Conservation (phyloP, 2,329 filamentous ascomycete genomes). For the Talaromyces sp. region DNA sequence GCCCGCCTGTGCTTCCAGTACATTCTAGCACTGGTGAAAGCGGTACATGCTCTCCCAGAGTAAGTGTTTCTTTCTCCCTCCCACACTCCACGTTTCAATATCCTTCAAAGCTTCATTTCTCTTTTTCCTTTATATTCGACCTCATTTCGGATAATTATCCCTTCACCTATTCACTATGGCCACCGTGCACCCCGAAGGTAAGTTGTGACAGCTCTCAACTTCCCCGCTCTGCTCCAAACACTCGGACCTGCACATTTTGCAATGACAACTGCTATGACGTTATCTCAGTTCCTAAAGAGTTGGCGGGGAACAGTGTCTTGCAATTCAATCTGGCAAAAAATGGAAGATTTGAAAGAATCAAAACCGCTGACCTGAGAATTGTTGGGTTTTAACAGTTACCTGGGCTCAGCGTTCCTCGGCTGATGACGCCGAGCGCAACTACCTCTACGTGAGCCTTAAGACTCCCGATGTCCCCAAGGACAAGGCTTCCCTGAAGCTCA, state of each 20-base stretch:
- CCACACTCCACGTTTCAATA: slow-evolving; percentile 16
- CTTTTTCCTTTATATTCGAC: slow-evolving; percentile 9
- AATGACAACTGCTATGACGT: slow-evolving; percentile 17
- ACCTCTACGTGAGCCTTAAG: slow-evolving; percentile 88
- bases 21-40: slow-evolving; percentile 37
- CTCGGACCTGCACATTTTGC: slow-evolving; percentile 26
- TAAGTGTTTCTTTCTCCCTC: slow-evolving; percentile 23
- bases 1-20: slow-evolving; percentile 40
- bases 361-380: slow-evolving; percentile 13
- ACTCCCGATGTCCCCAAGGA: slow-evolving; percentile 79
- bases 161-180: slow-evolving; percentile 3
- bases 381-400: slow-evolving; percentile 65
- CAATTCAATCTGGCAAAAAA: not conserved
- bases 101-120: slow-evolving; percentile 14
- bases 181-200: slow-evolving; percentile 47
- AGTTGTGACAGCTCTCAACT: slow-evolving; percentile 31
- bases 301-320: not conserved
- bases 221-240: slow-evolving; percentile 32
- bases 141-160: not conserved
- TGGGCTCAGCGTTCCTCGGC: slow-evolving; percentile 96
- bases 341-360: not conserved
- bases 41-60: slow-evolving; percentile 30
- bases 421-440: slow-evolving; percentile 82
- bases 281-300: slow-evolving; percentile 8
- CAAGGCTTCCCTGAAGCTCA: slow-evolving; percentile 80